Percentiles rank a stretch among this genome's conserved stretches.
Conservation (phyloP, 306 rosid species). For the Sphenostylis stenocarpa region DNA sequence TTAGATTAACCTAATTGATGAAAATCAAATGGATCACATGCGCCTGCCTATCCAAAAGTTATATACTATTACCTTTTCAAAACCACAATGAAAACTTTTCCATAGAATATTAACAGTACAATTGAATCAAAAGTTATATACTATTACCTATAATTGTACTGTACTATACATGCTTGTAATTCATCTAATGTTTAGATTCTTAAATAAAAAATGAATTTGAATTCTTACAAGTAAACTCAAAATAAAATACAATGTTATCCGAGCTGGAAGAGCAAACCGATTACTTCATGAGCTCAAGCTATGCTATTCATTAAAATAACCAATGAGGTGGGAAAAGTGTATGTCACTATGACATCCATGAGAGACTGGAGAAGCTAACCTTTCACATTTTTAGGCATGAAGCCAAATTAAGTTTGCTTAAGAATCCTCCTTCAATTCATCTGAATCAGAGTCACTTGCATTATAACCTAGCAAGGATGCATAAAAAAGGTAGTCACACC, state of each 20-base stretch:
- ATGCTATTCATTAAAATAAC: not conserved
- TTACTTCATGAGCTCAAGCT: not conserved
- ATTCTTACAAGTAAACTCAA: too few species aligned
- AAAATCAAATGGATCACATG: conserved; percentile 3
- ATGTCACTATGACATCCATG: conserved; percentile 7
- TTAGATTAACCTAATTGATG: not conserved
- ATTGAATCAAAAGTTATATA: not conserved
- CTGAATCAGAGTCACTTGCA: conserved; percentile 97
- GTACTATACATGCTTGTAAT: too few species aligned
- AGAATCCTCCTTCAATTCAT: conserved; percentile 65
- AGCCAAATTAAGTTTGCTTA: conserved; percentile 29
- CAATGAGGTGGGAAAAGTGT: not conserved
- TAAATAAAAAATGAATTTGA: too few species aligned
- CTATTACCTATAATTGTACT: too few species aligned
- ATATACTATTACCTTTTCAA: not conserved
- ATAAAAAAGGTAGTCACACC: conserved; percentile 12
- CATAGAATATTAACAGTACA: not conserved
- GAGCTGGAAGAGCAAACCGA: too few species aligned
- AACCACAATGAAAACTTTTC: not conserved
- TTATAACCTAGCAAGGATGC: conserved; percentile 66
- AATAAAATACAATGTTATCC: too few species aligned
- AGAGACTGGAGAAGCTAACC: conserved; percentile 36
- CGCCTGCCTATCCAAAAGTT: not conserved
- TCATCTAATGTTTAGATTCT: not conserved
- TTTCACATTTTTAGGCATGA: conserved; percentile 16